These are phyloP conservation scores for Komagataella populi DNA, from an alignment of 805 yeast species.

Conservation along the genomic window DNA sequence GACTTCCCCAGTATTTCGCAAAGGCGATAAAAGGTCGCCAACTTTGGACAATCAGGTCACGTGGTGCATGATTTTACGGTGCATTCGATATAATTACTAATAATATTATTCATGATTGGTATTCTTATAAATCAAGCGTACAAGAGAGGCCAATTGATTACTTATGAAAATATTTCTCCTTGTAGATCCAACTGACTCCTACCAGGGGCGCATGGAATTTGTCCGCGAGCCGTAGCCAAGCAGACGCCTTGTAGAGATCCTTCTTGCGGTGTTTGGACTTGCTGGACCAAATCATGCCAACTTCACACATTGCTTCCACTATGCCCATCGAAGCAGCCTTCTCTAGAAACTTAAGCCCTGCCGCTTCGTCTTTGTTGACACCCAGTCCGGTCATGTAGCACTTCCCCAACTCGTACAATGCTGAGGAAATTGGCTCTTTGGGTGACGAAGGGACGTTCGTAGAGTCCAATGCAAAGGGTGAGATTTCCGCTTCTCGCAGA, in stretches of 20 bases:
- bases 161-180: constrained; percentile 35
- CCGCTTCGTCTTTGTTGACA: constrained; percentile 31
- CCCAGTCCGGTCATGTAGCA: constrained; percentile 48
- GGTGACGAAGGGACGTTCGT: constrained; percentile 19
- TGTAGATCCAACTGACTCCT: constrained; percentile 68
- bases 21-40: not conserved
- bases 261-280: constrained; percentile 41
- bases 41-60: not conserved
- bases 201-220: constrained; percentile 43
- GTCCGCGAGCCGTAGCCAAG: constrained; percentile 58
- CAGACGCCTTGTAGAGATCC: constrained; percentile 49
- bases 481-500: constrained; percentile 9
- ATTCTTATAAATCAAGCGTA: not conserved
- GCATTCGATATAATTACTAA: not conserved
- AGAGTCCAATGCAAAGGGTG: constrained; percentile 20
- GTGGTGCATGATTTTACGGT: not conserved
- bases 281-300: constrained; percentile 55
- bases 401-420: constrained; percentile 51
- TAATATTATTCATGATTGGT: not conserved
- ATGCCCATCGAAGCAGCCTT: constrained; percentile 57
- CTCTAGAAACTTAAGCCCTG: constrained; percentile 47
- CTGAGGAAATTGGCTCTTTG: constrained; percentile 30
- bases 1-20: not conserved
- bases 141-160: not conserved
- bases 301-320: constrained; percentile 52